Evolutionary conservation across 208 protist genomes (phyloP).

Genomic region (Trypanosomatidae sp.): DNA sequence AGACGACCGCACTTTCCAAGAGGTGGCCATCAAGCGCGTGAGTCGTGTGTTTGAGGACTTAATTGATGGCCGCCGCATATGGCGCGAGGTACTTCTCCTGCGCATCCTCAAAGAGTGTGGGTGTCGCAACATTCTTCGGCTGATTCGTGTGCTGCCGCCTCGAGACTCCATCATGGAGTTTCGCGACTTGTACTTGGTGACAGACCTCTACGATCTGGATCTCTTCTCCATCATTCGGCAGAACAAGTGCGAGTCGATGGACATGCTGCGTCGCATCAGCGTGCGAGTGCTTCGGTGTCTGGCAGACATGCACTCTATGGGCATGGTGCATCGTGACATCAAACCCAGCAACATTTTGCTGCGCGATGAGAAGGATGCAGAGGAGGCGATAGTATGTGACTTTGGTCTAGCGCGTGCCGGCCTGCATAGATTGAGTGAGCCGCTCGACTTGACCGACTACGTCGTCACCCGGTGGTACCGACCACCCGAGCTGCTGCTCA

Average conservation of each 20-base stretch:
- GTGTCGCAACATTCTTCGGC: slow-evolving; percentile 93
- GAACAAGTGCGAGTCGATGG: slow-evolving; percentile 53
- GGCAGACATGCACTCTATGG: slow-evolving; percentile 96
- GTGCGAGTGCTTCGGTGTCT: slow-evolving; percentile 96
- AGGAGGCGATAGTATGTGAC: slow-evolving; percentile 94
- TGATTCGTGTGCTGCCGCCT: slow-evolving; percentile 72
- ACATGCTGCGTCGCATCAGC: slow-evolving; percentile 92
- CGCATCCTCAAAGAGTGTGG: slow-evolving; percentile 87
- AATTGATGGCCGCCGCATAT: slow-evolving; percentile 95
- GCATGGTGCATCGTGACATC: slow-evolving; percentile 97
- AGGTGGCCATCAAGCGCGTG: slow-evolving; percentile 99
- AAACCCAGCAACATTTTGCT: slow-evolving; percentile 96
- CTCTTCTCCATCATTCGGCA: slow-evolving; percentile 82
- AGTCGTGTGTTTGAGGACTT: slow-evolving; percentile 94
- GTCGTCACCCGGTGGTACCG: slow-evolving; percentile 99
- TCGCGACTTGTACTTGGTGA: slow-evolving; percentile 89
- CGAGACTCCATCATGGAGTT: slow-evolving; percentile 71
- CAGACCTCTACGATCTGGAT: slow-evolving; percentile 95
- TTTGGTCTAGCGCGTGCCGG: slow-evolving; percentile 91
- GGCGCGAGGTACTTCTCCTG: slow-evolving; percentile 96
- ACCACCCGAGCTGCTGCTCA: slow-evolving; percentile 98
- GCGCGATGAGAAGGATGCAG: slow-evolving; percentile 67
- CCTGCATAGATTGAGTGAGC: slow-evolving; percentile 60
- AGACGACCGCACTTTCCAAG: slow-evolving; percentile 71
- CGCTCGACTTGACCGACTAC: slow-evolving; percentile 95